These are phyloP conservation scores for Lonicera japonica DNA, from an alignment of 129 eudicot species.

Conservation along the genomic window DNA sequence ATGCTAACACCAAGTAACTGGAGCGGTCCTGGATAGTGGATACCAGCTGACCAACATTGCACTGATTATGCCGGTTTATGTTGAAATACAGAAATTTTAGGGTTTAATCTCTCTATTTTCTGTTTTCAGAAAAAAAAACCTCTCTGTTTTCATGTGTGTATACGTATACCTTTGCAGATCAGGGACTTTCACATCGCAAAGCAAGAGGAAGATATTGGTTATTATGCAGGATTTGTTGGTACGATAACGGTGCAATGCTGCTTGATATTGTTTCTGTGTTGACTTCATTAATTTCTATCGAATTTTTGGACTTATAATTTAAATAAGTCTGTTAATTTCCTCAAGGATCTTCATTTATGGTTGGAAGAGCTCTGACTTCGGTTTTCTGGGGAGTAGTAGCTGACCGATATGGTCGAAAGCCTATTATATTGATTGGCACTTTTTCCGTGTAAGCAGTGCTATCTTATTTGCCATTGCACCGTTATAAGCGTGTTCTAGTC, in stretches of 20 bases:
- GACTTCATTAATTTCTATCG: neutral
- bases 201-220: slow-evolving; percentile 51
- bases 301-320: neutral
- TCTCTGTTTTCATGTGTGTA: neutral
- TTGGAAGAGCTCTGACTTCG: slow-evolving; percentile 59
- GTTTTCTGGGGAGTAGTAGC: slow-evolving; percentile 52
- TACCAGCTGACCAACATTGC: too few relatives aligned
- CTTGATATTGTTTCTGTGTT: neutral
- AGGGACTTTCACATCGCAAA: slow-evolving; percentile 47
- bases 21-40: too few relatives aligned
- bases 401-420: slow-evolving; percentile 55
- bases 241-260: neutral
- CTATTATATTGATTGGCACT: slow-evolving; percentile 42
- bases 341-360: slow-evolving; percentile 49
- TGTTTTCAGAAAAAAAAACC: too few relatives aligned
- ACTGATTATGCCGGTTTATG: too few relatives aligned
- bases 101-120: too few relatives aligned
- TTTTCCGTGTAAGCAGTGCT: slow-evolving; percentile 32
- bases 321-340: neutral
- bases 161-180: slow-evolving; percentile 16
- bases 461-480: too few relatives aligned
- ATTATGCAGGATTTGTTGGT: slow-evolving; percentile 56
- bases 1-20: too few relatives aligned
- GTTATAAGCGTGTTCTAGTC: too few relatives aligned
- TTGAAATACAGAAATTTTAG: too few relatives aligned